Percentiles rank a stretch among this genome's conserved stretches.
phyloP scores from a whole-genome alignment of 2,329 filamentous ascomycete genomes.

The Immersiporthe knoxdaviesiana region DNA sequence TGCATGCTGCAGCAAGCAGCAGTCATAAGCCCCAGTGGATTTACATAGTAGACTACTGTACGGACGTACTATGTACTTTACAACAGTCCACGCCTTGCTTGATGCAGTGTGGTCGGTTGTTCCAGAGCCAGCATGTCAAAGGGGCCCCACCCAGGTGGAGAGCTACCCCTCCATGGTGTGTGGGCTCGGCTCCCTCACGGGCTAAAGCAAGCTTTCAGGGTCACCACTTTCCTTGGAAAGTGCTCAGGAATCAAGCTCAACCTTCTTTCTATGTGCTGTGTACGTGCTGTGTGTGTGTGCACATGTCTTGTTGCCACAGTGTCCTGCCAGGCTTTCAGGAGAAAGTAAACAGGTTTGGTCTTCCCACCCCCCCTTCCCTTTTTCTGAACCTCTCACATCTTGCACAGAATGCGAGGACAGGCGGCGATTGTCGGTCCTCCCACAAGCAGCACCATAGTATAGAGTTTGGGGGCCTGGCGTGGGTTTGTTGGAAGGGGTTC shows the following conservation, averaged over 20 bases:
- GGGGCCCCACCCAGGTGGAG: constrained; percentile 24
- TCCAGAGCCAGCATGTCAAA: constrained; percentile 18
- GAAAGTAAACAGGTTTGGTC: background rate
- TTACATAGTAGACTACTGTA: background rate
- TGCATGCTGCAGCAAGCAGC: constrained; percentile 16
- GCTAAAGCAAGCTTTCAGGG: constrained; percentile 15
- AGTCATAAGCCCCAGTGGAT: constrained; percentile 14
- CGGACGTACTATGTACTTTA: too few species aligned
- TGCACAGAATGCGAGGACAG: background rate
- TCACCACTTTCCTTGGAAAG: background rate
- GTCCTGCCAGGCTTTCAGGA: background rate
- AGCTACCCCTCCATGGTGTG: constrained; percentile 26
- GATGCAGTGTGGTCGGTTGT: background rate
- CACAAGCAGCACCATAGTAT: background rate
- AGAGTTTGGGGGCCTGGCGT: background rate
- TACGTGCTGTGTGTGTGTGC: background rate
- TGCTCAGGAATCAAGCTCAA: background rate
- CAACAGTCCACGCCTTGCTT: background rate
- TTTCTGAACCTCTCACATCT: background rate
- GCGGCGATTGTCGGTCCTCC: background rate
- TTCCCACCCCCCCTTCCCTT: background rate
- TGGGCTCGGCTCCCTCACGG: constrained; percentile 10
- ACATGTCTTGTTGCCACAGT: constrained; percentile 1
- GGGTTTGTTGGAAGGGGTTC: background rate
- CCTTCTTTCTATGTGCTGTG: background rate